phyloP scores from a whole-genome alignment of 495 filamentous ascomycete genomes.

The Hypomontagnella monticulosa region DNA sequence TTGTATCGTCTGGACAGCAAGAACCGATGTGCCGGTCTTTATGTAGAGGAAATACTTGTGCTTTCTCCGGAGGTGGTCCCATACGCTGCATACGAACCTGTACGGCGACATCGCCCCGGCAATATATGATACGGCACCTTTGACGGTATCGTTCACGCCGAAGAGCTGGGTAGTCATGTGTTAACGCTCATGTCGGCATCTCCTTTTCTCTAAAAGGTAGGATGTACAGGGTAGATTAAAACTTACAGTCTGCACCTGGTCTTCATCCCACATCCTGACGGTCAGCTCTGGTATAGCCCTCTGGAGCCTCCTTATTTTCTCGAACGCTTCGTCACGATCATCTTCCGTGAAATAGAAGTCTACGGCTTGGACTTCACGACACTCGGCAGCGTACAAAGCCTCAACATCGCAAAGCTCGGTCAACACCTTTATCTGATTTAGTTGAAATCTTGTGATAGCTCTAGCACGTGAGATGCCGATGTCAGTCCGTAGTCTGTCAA shows the following conservation, averaged over 20 bases:
- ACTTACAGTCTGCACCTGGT: slow-evolving; percentile 46
- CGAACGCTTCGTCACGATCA: slow-evolving; percentile 49
- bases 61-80: slow-evolving; percentile 45
- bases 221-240: neutral
- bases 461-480: slow-evolving; percentile 13
- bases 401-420: slow-evolving; percentile 41
- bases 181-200: slow-evolving; percentile 2
- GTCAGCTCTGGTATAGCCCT: slow-evolving; percentile 50
- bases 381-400: slow-evolving; percentile 39
- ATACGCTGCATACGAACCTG: slow-evolving; percentile 54
- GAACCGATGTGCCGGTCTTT: slow-evolving; percentile 52
- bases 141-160: slow-evolving; percentile 35
- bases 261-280: slow-evolving; percentile 35
- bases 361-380: slow-evolving; percentile 47
- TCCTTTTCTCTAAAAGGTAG: neutral
- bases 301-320: slow-evolving; percentile 42
- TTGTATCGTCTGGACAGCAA: slow-evolving; percentile 6
- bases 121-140: slow-evolving; percentile 49
- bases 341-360: slow-evolving; percentile 51
- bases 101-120: slow-evolving; percentile 58
- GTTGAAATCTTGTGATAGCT: slow-evolving; percentile 46
- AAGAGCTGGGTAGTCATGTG: slow-evolving; percentile 33
- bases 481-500: slow-evolving; percentile 15
- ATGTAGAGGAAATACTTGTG: slow-evolving; percentile 46
- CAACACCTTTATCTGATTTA: slow-evolving; percentile 44